Evolutionary conservation across 139 green algal species (phyloP), one percentile per base, ranked within the genome.

Genomic region (Nannochloris sp.): DNA sequence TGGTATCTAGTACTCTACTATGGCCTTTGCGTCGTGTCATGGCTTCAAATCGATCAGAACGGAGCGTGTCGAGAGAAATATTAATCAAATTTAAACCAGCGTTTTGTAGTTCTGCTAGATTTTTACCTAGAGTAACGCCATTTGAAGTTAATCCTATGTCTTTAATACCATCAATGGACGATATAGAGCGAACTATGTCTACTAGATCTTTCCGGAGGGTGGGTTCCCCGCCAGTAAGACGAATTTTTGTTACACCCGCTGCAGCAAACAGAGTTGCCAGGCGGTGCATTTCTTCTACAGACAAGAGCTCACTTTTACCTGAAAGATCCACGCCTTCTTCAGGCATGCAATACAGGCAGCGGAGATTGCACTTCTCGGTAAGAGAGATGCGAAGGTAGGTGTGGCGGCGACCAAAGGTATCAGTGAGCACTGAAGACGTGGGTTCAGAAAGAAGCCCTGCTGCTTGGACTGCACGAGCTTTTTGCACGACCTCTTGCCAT

Each of bases 281-380:
- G 5, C 82, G 71, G 65, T 89, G 36, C 30, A 96, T 81, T 64
- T 98, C 92, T 0, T 71, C 62, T 0, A 80, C 82, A 27, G 67
- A 88, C 3, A 97, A 78, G 54, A 97, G 71, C 12, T 89, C 27
- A 3, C 51, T 34, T 3, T 38, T 54, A 1, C 86, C 82, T 2
- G 92, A 92, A 1, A 99, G 84, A 14, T 90, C 84, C 29, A 96
- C 85, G 6, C 94, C 94, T 64, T 98, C 92, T 8, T 78, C 89
- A 1, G 94, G 94, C 94, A 99, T 99, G 85, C 94, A 99, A 83
- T 99, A 99, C 60, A 83, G 58, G 79, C 94, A 99, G 24, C 94
- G 80, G 80, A 99, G 78, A 75, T 99, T 99, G 85, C 94, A 99
- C 23, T 82, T 79, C 83, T 98, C 94, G 3, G 94, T 99, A n/a